These are phyloP conservation scores for Backusella australiensis DNA, from an alignment of 192 early-diverging fungal species.

Conservation along the genomic window DNA sequence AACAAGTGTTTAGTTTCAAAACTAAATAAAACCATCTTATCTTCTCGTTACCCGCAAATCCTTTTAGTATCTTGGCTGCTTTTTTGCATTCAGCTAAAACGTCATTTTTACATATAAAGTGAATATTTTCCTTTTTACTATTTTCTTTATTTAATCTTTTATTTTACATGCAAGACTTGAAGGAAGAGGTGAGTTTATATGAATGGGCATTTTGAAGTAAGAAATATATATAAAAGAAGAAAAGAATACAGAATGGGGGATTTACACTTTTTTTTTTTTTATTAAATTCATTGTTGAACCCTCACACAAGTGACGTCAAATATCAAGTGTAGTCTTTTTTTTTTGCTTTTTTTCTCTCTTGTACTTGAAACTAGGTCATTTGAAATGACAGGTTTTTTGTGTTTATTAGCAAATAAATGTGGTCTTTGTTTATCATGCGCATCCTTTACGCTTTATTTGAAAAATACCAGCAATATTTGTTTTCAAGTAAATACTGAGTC, in stretches of 20 bases:
- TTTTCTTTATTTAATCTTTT: not conserved
- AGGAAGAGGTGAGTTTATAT: constrained; percentile 40
- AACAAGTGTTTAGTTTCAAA: not conserved
- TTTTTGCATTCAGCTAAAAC: constrained; percentile 25
- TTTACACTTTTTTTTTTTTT: not conserved
- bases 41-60: constrained; percentile 19
- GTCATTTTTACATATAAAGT: not conserved
- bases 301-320: constrained; percentile 3
- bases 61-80: constrained; percentile 24
- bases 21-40: not conserved
- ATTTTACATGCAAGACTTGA: constrained; percentile 28
- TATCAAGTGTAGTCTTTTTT: not conserved
- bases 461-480: too few relatives aligned
- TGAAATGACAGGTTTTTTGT: not conserved
- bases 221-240: not conserved
- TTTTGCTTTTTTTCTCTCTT: not conserved
- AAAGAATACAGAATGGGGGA: not conserved
- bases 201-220: not conserved
- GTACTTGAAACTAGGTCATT: not conserved
- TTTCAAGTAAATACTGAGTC: too few relatives aligned
- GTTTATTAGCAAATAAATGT: not conserved
- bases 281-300: not conserved
- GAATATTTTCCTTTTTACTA: not conserved
- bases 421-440: not conserved
- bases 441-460: not conserved